Evolutionary conservation across 1,284 basidiomycete genomes (phyloP).

Genomic region (Mycena sp.): DNA sequence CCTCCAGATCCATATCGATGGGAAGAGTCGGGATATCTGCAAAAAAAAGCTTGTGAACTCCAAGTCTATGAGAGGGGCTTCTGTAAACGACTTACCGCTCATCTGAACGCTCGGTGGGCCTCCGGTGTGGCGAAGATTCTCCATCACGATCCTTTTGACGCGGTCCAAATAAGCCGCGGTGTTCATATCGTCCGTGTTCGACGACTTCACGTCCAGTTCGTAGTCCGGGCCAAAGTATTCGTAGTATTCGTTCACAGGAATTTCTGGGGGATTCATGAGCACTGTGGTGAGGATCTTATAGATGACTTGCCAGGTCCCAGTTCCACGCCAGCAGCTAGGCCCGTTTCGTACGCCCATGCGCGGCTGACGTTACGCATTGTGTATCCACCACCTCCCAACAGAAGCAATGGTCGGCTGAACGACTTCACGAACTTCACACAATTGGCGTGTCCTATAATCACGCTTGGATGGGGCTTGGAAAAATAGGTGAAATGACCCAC

Average conservation of each 20-base stretch:
- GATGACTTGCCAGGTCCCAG: conserved; percentile 76
- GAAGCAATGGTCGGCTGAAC: conserved; percentile 91
- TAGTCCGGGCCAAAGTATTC: conserved; percentile 99
- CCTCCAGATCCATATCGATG: conserved; percentile 82
- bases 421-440: conserved; percentile 98
- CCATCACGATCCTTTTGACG: conserved; percentile 91
- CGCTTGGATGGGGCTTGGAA: background rate
- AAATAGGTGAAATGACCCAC: conserved; percentile 47
- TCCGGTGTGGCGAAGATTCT: conserved; percentile 85
- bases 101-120: conserved; percentile 93
- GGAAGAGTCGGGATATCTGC: conserved; percentile 82
- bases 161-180: conserved; percentile 93
- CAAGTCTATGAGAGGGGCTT: background rate
- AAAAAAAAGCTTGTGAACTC: conserved; percentile 3
- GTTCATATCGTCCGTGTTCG: conserved; percentile 97
- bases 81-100: conserved; percentile 63
- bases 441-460: conserved; percentile 84
- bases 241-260: conserved; percentile 98
- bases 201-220: conserved; percentile 94
- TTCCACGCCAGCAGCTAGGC: conserved; percentile 95
- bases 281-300: background rate
- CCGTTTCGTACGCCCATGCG: conserved; percentile 99
- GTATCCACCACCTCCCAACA: conserved; percentile 98
- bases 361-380: conserved; percentile 98
- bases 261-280: conserved; percentile 63